A percentile compares a stretch with the other conserved stretches of the same genome.
Conservation (phyloP, 129 eudicot genomes). For the Centrapalus pauciflorus region DNA sequence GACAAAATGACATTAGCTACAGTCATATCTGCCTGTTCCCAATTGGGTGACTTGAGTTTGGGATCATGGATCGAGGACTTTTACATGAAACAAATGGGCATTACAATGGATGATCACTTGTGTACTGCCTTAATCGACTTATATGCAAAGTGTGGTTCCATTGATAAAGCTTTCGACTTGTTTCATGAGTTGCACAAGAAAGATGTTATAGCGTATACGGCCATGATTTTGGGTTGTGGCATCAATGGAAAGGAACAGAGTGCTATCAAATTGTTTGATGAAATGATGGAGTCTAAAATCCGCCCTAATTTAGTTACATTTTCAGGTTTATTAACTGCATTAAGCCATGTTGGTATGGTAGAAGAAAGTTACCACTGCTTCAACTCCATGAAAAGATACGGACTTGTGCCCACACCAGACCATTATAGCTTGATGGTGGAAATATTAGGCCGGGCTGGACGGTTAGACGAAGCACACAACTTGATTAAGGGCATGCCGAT, state of each 20-base stretch:
- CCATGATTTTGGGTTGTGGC: conserved; percentile 43
- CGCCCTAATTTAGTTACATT: conserved; percentile 41
- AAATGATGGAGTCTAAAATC: conserved; percentile 35
- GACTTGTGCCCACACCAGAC: conserved; percentile 30
- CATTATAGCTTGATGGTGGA: conserved; percentile 45
- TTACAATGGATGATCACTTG: conserved; percentile 34
- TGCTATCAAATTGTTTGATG: conserved; percentile 34
- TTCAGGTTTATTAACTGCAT: conserved; percentile 34
- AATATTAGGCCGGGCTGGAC: conserved; percentile 39
- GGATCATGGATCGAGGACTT: conserved; percentile 26
- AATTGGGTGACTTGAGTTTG: conserved; percentile 33
- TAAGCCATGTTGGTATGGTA: conserved; percentile 22
- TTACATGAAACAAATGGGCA: conserved; percentile 26
- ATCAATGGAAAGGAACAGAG: conserved; percentile 25
- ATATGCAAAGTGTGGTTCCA: conserved; percentile 47
- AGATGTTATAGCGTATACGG: conserved; percentile 46
- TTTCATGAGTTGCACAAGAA: conserved; percentile 32
- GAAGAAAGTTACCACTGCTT: conserved; percentile 33
- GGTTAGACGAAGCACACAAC: conserved; percentile 38
- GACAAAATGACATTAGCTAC: conserved; percentile 50
- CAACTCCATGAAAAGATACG: conserved; percentile 28
- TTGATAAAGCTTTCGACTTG: conserved; percentile 34
- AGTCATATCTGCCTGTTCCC: conserved; percentile 44
- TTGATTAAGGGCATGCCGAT: conserved; percentile 37
- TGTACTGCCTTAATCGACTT: conserved; percentile 46